A percentile compares a stretch with the other conserved stretches of the same genome.
Evolutionary conservation across 2,329 filamentous ascomycete genomes (phyloP).

Genomic region (Arthrinium puccinioides): DNA sequence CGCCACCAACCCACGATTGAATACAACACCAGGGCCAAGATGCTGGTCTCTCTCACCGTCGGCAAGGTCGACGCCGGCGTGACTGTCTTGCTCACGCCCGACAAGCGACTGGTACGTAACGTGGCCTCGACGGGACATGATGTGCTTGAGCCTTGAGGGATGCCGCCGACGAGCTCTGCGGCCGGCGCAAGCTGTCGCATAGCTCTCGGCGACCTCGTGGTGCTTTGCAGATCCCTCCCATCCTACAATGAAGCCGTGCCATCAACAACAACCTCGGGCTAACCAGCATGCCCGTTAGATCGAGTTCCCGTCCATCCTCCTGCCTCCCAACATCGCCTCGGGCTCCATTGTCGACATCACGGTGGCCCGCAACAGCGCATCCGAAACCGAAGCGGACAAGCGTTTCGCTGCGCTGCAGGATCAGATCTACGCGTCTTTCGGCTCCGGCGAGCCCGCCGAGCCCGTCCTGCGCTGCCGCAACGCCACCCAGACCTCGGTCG

Average conservation of each 20-base stretch:
- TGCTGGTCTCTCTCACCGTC: conserved; percentile 96
- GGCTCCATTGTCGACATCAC: conserved; percentile 98
- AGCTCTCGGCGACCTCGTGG: neutral
- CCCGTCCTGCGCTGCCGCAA: conserved; percentile 88
- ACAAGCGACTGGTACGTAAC: conserved; percentile 80
- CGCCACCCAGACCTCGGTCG: conserved; percentile 95
- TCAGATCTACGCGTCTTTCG: conserved; percentile 81
- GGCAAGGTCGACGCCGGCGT: conserved; percentile 99
- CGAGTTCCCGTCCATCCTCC: conserved; percentile 95
- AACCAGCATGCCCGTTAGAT: conserved; percentile 52
- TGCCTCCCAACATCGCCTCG: conserved; percentile 89
- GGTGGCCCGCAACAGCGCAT: conserved; percentile 75
- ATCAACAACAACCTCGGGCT: no score
- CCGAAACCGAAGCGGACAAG: conserved; percentile 67
- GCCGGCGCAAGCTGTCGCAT: conserved; percentile 10
- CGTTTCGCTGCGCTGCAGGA: conserved; percentile 82
- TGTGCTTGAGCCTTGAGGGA: neutral
- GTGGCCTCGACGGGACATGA: conserved; percentile 3
- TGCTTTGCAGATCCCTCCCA: no score
- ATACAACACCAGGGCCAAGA: conserved; percentile 31
- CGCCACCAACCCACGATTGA: neutral
- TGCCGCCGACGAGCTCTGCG: neutral
- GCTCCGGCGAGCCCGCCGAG: conserved; percentile 65
- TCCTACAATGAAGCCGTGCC: neutral
- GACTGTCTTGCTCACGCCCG: conserved; percentile 90